A percentile compares a stretch with the other conserved stretches of the same genome.
Evolutionary conservation across 2,329 filamentous ascomycete genomes (phyloP).

Genomic region (Colletotrichum higginsianum): DNA sequence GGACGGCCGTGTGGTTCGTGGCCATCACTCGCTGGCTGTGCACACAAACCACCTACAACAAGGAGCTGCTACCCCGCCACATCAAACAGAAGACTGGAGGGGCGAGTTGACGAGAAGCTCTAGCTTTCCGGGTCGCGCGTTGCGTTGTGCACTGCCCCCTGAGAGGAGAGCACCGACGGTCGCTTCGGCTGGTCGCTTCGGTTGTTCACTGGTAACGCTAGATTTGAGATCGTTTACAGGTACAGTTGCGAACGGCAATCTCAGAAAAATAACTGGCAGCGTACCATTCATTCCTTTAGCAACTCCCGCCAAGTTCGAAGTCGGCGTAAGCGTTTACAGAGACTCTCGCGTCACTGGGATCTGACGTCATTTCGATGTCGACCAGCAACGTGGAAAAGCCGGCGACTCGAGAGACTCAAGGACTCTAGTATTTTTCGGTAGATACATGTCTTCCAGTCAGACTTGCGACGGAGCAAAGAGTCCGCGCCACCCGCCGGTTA

Average conservation of each 20-base stretch:
- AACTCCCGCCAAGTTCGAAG: not conserved
- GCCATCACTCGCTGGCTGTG: not conserved
- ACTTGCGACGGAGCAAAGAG: slow-evolving; percentile 24
- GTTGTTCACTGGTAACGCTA: not conserved
- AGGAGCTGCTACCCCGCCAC: slow-evolving; percentile 29
- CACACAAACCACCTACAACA: slow-evolving; percentile 5
- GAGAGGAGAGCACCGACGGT: not conserved
- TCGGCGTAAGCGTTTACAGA: not conserved
- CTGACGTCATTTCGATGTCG: slow-evolving; percentile 31
- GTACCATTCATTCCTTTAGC: not conserved
- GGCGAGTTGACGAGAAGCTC: slow-evolving; percentile 5
- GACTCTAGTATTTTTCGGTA: not conserved
- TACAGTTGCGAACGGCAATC: not conserved
- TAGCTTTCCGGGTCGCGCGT: not conserved
- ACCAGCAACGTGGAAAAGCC: slow-evolving; percentile 6
- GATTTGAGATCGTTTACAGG: not conserved
- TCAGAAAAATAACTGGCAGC: not conserved
- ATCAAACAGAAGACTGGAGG: not conserved
- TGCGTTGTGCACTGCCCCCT: slow-evolving; percentile 6
- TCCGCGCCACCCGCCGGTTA: slow-evolving; percentile 7
- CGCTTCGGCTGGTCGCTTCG: slow-evolving; percentile 11
- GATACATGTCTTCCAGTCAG: not conserved
- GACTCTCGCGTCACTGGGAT: slow-evolving; percentile 15
- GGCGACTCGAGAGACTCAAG: too few species aligned
- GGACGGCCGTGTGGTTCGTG: not conserved